These are phyloP conservation scores for Alternaria dauci DNA, from an alignment of 2,329 filamentous ascomycete species.

Conservation along the genomic window DNA sequence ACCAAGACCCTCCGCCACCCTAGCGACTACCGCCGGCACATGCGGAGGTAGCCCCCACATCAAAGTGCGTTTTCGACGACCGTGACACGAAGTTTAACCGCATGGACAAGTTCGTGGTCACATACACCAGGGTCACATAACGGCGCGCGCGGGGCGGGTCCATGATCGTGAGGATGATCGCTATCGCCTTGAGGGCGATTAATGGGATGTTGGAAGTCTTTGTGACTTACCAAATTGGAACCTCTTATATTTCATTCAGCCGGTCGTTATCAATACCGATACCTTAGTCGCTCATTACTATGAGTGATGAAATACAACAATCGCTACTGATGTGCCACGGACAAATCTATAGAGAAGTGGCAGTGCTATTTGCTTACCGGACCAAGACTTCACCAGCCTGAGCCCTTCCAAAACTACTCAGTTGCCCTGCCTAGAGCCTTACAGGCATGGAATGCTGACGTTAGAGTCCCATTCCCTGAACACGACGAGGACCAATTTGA, in stretches of 20 bases:
- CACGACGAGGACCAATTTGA: neutral
- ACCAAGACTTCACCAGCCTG: neutral
- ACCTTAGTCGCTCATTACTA: neutral
- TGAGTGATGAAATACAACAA: neutral
- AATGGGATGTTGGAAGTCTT: neutral
- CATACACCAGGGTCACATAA: neutral
- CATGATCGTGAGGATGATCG: neutral
- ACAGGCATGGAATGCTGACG: neutral
- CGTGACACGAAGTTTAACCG: constrained; percentile 13
- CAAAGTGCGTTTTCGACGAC: neutral
- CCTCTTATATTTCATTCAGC: neutral
- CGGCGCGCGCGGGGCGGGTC: neutral
- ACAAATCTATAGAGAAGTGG: neutral
- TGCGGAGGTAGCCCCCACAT: neutral
- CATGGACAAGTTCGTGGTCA: constrained; percentile 14
- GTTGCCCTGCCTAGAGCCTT: neutral
- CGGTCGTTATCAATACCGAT: neutral
- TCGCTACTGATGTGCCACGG: neutral
- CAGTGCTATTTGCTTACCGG: neutral
- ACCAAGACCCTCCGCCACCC: neutral
- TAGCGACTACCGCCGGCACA: constrained; percentile 5
- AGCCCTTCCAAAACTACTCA: neutral
- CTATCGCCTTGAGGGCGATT: neutral
- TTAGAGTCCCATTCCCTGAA: neutral
- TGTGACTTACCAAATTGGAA: neutral